Base-by-base conservation (phyloP, 352 stramenopile species). In the Phytophthora lateralis region DNA sequence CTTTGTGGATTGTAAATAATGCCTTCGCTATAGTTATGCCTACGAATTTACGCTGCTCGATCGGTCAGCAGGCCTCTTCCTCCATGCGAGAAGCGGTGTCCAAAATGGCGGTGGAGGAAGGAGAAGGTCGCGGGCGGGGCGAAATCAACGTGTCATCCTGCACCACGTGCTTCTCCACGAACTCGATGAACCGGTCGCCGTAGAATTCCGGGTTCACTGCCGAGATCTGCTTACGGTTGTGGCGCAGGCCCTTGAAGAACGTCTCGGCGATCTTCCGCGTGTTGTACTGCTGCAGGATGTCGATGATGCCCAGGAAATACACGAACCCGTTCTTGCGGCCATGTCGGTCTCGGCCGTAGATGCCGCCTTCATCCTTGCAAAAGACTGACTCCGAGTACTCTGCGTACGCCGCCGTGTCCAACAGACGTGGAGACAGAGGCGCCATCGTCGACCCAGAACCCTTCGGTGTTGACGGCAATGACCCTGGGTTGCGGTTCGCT, bases 231-330 rank as follows among this genome's bases (percentile, higher is more conserved):
- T 90, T 92, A 32, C 79, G 72, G 56, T 97, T 90, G 71, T 93
- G 76, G 4, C 84, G 74, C 9, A 97, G 60, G 17, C 83, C 82
- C 55, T 97, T 97, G 66, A 97, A 78, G 50, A 96, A 79, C 14
- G 85, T 97, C 73, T 98, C 93, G 6, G 80, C 85, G 45, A 92
- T 87, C 79, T 98, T 98, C 29, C 81, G 77, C 26, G 77, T 85
- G 67, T 97, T 98, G 75, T 97, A 98, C 64, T 97, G 87, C 76
- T 98, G 92, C 45, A 98, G 44, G 43, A 98, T 98, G 65, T 98
- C 93, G 55, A 98, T 98, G 38, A 98, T 80, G 21, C 93, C 90
- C 41, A 95, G 63, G 73, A 96, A 97, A 60, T 97, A 97, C 30
- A 97, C 79, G 15, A 82, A 88, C 3, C 84, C 84, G 60, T 90